Base-by-base conservation (phyloP, 192 early-diverging fungal genomes). In the Diversispora eburnea region DNA sequence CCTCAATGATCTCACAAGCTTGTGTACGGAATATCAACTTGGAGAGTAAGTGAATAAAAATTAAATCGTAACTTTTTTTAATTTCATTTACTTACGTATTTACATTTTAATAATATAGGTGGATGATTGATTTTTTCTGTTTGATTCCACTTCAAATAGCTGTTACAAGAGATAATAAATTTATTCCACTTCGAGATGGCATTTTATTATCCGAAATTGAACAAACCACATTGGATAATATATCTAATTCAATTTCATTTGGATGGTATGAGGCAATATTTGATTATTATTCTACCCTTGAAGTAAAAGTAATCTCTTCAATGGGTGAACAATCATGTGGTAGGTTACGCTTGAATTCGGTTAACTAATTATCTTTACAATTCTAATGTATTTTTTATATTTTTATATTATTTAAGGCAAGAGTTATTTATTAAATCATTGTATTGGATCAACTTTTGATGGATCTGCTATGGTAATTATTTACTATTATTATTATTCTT, bases 321-420 rank as follows among this genome's bases (percentile, higher is more conserved):
- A 76, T 76, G 75, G 75, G 75, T 2, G 75, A 76, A 22, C 75
- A 76, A 67, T 76, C 75, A 5, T 70, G 66, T 5, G 75, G 75
- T 10, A 66, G 66, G 67, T 55, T 67, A 42, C 15, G n/a, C 2
- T 69, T 51, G 15, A 39, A 55, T 55, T 3, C 17, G 13, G 3
- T 12, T 55, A 15, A 25, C 52, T 39, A 15, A 5, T n/a, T 33
- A 55, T 39, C 6, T 69, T 69, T 22, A 25, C 15, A 22, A 55
- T 41, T 47, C 33, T 22, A 46, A 19, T 15, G 8, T 13, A 54
- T 54, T 17, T 42, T 5, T n/a, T 20, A 51, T 6, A 39, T 17
- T 46, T 20, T 43, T 33, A 33, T 33, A 33, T 33, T 33, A 2
- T 33, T 33, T 1, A 33, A 64, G 65, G 73, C n/a, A 76, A 76